These are phyloP conservation scores for Camelina laxa DNA, from an alignment of 345 rosid genomes.

Conservation along the genomic window DNA sequence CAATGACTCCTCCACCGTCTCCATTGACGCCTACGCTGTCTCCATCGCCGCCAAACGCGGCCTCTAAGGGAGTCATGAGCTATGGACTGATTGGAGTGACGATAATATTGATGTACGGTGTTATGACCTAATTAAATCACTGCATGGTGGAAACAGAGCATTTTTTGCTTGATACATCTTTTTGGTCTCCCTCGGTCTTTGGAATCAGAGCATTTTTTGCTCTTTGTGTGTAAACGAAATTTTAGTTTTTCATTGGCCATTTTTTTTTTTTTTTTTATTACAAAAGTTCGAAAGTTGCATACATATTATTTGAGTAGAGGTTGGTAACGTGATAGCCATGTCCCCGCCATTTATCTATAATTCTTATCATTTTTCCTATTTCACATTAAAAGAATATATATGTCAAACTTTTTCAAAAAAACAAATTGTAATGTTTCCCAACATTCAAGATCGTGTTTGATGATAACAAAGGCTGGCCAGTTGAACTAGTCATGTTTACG, in stretches of 20 bases:
- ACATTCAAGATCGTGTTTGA: not conserved
- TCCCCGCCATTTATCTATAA: not conserved
- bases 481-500: not conserved
- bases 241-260: not conserved
- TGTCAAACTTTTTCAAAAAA: not conserved
- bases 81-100: not conserved
- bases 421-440: not conserved
- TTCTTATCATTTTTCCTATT: not conserved
- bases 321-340: no score
- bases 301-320: no score
- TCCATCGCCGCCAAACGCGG: slow-evolving; percentile 4
- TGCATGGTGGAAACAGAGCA: not conserved
- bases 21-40: slow-evolving; percentile 11
- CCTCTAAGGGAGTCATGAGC: slow-evolving; percentile 27
- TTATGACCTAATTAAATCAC: not conserved
- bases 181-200: not conserved
- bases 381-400: no score
- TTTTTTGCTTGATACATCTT: not conserved
- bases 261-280: not conserved
- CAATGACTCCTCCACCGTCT: not conserved
- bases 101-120: slow-evolving; percentile 8
- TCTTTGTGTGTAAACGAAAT: not conserved
- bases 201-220: no score
- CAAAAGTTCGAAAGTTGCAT: not conserved
- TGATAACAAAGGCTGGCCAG: not conserved